A percentile compares a stretch with the other conserved stretches of the same genome.
phyloP scores from a whole-genome alignment of 352 stramenopile species.

The Phytopythium kandeliae region DNA sequence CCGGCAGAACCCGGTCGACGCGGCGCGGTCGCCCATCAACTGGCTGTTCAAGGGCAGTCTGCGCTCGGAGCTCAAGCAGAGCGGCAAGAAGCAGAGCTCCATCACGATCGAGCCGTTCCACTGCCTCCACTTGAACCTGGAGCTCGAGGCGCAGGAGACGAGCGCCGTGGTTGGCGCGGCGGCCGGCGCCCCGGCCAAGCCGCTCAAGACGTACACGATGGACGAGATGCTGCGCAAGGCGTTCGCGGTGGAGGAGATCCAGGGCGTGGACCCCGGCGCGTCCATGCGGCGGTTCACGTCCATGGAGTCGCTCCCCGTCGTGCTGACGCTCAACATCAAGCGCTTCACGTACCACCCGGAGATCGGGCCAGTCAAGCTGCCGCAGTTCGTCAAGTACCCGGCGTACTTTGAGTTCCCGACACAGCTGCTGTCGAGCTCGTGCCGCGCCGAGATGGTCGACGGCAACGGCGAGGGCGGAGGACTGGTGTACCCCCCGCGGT shows the following conservation, averaged over 20 bases:
- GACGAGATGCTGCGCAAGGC: constrained; percentile 73
- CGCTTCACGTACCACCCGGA: constrained; percentile 82
- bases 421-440: constrained; percentile 58
- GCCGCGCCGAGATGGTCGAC: constrained; percentile 42
- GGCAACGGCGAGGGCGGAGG: constrained; percentile 3
- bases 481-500: constrained; percentile 44
- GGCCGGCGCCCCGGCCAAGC: constrained; percentile 13
- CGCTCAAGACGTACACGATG: constrained; percentile 38
- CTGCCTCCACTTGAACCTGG: constrained; percentile 76
- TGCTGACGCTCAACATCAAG: constrained; percentile 81
- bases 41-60: constrained; percentile 82
- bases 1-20: constrained; percentile 64
- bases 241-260: constrained; percentile 72
- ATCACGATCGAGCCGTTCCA: constrained; percentile 87
- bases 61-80: constrained; percentile 72
- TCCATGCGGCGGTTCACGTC: constrained; percentile 70
- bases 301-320: constrained; percentile 68
- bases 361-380: constrained; percentile 71
- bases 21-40: constrained; percentile 68
- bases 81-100: constrained; percentile 64
- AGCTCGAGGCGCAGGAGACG: constrained; percentile 35
- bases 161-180: constrained; percentile 2
- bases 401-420: constrained; percentile 62
- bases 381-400: constrained; percentile 82
- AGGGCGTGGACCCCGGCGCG: constrained; percentile 36